phyloP scores from a whole-genome alignment of 345 rosid species.

The Litchi chinensis region DNA sequence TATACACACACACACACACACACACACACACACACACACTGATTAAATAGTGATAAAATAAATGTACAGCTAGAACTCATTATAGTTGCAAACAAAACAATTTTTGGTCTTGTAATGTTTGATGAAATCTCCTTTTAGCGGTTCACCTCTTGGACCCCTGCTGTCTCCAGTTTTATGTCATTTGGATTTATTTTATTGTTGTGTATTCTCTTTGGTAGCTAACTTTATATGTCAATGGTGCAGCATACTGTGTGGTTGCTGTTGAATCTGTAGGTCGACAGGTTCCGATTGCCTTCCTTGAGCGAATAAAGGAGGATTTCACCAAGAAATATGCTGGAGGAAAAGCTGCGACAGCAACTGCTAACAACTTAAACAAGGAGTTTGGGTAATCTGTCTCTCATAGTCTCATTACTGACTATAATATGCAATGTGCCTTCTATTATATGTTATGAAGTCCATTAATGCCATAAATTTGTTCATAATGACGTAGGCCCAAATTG shows the following conservation, averaged over 20 bases:
- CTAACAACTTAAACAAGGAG: conserved; percentile 55
- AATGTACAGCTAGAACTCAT: not conserved
- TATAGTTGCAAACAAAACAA: not conserved
- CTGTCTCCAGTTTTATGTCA: not conserved
- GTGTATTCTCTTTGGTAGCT: not conserved
- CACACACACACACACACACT: too few species aligned
- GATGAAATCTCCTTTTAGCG: not conserved
- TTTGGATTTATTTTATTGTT: too few species aligned
- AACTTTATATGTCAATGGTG: conserved; percentile 18
- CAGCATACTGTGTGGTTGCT: conserved; percentile 75
- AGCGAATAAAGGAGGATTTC: too few species aligned
- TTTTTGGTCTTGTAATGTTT: not conserved
- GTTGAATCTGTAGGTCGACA: conserved; percentile 61
- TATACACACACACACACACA: not conserved
- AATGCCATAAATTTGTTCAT: not conserved
- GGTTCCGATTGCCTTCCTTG: conserved; percentile 61
- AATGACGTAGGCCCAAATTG: conserved; percentile 44
- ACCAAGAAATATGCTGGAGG: conserved; percentile 53
- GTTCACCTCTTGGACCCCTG: not conserved
- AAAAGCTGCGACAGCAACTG: conserved; percentile 53
- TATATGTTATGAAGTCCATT: not conserved
- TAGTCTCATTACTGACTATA: not conserved
- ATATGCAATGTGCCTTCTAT: not conserved
- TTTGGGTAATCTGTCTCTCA: conserved; percentile 37
- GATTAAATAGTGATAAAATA: not conserved